phyloP scores from a whole-genome alignment of 1,284 basidiomycete species.

The Singerocomus rubriflavus region DNA sequence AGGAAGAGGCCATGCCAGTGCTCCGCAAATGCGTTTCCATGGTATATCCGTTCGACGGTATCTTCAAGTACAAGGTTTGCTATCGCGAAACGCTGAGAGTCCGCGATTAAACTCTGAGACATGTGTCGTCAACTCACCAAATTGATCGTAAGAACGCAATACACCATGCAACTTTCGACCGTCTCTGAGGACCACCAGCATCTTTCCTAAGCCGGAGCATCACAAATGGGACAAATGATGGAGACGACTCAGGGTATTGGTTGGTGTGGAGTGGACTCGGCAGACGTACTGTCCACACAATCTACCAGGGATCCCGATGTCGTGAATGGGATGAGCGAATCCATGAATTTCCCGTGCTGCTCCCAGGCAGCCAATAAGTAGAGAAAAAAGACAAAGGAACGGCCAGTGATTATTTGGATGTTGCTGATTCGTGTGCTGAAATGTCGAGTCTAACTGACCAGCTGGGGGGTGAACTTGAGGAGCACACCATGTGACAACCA shows the following conservation, averaged over 20 bases:
- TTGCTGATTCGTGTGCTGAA: slow-evolving; percentile 5
- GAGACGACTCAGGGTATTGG: slow-evolving; percentile 49
- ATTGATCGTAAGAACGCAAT: slow-evolving; percentile 96
- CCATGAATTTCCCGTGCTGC: slow-evolving; percentile 55
- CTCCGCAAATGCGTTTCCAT: slow-evolving; percentile 78
- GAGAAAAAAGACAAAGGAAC: slow-evolving; percentile 23
- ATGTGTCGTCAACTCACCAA: slow-evolving; percentile 64
- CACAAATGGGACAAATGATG: slow-evolving; percentile 30
- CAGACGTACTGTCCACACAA: slow-evolving; percentile 97
- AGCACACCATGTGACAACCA: neutral
- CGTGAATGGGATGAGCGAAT: slow-evolving; percentile 94
- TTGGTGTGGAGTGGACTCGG: slow-evolving; percentile 51
- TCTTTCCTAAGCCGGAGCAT: slow-evolving; percentile 75
- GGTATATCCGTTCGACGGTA: slow-evolving; percentile 86
- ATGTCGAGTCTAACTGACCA: too few species aligned
- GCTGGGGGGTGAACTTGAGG: neutral
- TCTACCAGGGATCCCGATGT: slow-evolving; percentile 95
- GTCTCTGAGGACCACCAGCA: slow-evolving; percentile 94
- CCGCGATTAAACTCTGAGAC: neutral
- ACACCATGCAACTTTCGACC: slow-evolving; percentile 96
- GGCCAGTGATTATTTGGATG: slow-evolving; percentile 18
- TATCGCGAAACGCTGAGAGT: slow-evolving; percentile 32
- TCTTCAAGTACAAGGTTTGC: slow-evolving; percentile 93
- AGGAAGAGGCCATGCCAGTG: slow-evolving; percentile 86
- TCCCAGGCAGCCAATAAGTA: slow-evolving; percentile 39